Evolutionary conservation across 2,329 filamentous ascomycete species (phyloP).

Genomic region (Fusarium verrucosum): DNA sequence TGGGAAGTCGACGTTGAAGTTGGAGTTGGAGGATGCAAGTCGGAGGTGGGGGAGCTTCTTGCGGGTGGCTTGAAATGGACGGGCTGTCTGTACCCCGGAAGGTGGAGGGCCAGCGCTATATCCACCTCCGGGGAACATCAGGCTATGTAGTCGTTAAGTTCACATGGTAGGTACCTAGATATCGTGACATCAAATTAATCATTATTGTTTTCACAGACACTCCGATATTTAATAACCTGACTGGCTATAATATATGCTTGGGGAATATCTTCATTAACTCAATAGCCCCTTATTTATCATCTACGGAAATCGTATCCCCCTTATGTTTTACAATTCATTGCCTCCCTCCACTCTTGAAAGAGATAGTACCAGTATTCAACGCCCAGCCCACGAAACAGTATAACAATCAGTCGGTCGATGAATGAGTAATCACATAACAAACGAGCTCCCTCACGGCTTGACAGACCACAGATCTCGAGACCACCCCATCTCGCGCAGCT

Average conservation of each 20-base stretch:
- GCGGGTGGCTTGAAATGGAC: not conserved
- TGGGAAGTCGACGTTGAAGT: not conserved
- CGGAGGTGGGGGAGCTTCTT: slow-evolving; percentile 22
- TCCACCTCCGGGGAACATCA: too few relatives aligned
- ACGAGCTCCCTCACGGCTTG: slow-evolving; percentile 42
- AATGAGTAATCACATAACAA: not conserved
- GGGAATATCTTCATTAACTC: slow-evolving; percentile 8
- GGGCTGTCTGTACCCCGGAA: not conserved
- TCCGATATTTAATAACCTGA: not conserved
- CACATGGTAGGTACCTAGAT: not conserved
- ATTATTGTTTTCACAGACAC: not conserved
- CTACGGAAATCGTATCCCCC: slow-evolving; percentile 14
- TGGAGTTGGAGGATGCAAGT: slow-evolving; percentile 14
- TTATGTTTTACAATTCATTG: slow-evolving; percentile 30
- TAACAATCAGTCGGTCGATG: not conserved
- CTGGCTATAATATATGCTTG: not conserved
- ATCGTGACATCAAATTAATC: not conserved
- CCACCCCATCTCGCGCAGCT: slow-evolving; percentile 70
- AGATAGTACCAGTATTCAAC: slow-evolving; percentile 20
- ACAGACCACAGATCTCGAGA: slow-evolving; percentile 70
- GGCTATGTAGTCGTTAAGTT: too few relatives aligned
- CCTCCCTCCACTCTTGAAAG: slow-evolving; percentile 16
- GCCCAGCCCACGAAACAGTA: slow-evolving; percentile 12
- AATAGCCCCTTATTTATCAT: slow-evolving; percentile 2
- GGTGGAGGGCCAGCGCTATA: slow-evolving; percentile 15